Base-by-base conservation (phyloP, 352 stramenopile genomes). In the Phytophthora quininea region DNA sequence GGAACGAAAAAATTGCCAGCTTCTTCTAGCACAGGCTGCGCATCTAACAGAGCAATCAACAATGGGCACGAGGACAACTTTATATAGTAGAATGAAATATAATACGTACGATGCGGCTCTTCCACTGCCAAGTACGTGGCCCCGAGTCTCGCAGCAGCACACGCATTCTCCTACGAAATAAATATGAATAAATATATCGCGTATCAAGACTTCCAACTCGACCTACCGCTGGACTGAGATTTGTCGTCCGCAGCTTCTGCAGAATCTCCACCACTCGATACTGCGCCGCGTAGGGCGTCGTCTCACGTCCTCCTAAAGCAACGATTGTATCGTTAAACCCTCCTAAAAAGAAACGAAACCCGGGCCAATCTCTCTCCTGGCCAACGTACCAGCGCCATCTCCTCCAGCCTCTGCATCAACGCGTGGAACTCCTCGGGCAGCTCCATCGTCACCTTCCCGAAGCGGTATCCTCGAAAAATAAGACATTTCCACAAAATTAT, bases 191-290 rank as follows among this genome's bases (percentile, higher is more conserved):
- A 12, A 4, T 38, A 57, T 43, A 67, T 60, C 35, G 24, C 15
- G 27, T 10, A 40, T 6, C 35, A 40, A 0, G 3, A 32, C 12
- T 49, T 71, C 27, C 54, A 1, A n/a, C 24, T 11, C 5, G 4
- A 69, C 77, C 33, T 54, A 89, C 80, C 7, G 69, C 52, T 2
- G 71, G 64, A 3, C 56, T 40, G n/a, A 77, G 54, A 5, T 53
- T 19, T 15, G 77, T 79, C 32, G 69, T 77, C 45, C 84, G 71
- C 46, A 83, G 69, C 57, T 85, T 87, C 55, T 82, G 74, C 31
- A 90, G 62, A 54, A 82, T 82, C 65, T 90, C 77, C 35, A 85
- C 69, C 35, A 76, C 73, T 30, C 73, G 77, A 66, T 90, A 90
- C 45, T 81, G 73, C 35, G 77, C 73, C 31, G 62, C 67, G 67